A percentile compares a stretch with the other conserved stretches of the same genome.
Evolutionary conservation across 257 asterid genomes (phyloP).

Genomic region (Penstemon davidsonii): DNA sequence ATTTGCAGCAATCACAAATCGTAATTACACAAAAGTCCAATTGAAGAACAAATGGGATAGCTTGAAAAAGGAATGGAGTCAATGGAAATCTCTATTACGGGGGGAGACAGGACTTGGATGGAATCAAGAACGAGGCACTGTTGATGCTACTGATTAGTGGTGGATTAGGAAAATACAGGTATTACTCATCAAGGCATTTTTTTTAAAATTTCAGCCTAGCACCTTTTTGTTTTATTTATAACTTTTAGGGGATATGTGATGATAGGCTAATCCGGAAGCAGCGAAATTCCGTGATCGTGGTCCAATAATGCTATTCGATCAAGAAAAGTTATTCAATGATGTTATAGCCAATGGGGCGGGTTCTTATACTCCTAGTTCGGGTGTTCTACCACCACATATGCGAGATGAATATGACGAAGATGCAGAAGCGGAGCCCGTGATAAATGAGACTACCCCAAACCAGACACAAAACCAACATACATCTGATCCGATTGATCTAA

Average conservation of each 20-base stretch:
- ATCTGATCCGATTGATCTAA: too few species aligned
- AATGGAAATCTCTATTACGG: not conserved
- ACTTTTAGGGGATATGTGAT: not conserved
- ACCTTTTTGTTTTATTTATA: not conserved
- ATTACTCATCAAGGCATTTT: not conserved
- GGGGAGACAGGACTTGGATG: constrained; percentile 20
- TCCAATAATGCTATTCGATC: not conserved
- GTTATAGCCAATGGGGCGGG: constrained; percentile 2
- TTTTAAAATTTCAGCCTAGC: not conserved
- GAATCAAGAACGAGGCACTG: not conserved
- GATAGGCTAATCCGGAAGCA: not conserved
- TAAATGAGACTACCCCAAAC: too few species aligned
- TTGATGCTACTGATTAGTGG: constrained; percentile 12
- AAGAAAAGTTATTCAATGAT: not conserved
- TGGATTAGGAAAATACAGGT: constrained; percentile 12
- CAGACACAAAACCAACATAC: too few species aligned
- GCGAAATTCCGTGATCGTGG: not conserved
- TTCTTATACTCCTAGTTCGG: constrained; percentile 10
- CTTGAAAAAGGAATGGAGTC: constrained; percentile 7
- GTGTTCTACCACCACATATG: not conserved
- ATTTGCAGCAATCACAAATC: not conserved
- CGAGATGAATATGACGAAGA: too few species aligned
- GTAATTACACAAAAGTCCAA: not conserved
- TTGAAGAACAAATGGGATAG: constrained; percentile 13
- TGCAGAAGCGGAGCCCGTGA: too few species aligned